These are phyloP conservation scores for Rhodamnia rubescens DNA, from an alignment of 345 rosid species.

Conservation along the genomic window DNA sequence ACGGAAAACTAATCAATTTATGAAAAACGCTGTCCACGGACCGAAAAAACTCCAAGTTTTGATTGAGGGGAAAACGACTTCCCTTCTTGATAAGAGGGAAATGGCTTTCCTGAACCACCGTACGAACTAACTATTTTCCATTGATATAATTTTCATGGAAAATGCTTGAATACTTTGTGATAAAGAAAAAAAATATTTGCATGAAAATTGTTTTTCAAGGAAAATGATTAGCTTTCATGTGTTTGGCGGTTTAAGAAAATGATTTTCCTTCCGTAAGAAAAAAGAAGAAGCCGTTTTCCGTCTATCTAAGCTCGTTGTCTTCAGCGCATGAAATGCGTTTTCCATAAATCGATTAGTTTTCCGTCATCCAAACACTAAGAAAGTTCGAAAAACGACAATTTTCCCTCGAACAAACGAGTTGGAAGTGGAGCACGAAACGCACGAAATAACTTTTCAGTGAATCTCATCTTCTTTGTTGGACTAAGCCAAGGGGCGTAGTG, in stretches of 20 bases:
- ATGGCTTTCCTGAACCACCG: background rate
- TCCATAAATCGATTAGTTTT: background rate
- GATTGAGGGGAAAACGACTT: background rate
- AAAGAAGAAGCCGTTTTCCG: background rate
- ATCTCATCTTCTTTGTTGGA: background rate
- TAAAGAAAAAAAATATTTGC: no score
- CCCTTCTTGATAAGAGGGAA: background rate
- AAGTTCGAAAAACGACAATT: background rate
- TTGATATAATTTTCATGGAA: no score
- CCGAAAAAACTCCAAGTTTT: background rate
- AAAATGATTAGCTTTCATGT: background rate
- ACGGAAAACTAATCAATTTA: background rate
- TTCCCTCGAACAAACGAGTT: background rate
- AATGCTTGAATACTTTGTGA: no score
- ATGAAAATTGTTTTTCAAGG: background rate
- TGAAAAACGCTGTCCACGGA: background rate
- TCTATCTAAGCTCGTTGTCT: background rate
- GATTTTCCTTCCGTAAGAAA: background rate
- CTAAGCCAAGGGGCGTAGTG: background rate
- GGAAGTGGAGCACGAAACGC: background rate
- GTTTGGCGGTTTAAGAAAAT: background rate
- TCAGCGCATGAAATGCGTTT: rapidly evolving
- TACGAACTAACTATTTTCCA: background rate
- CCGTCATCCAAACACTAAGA: background rate
- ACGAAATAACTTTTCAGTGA: background rate